Conservation (phyloP, 495 filamentous ascomycete genomes). For the Elaphomyces granulatus region DNA sequence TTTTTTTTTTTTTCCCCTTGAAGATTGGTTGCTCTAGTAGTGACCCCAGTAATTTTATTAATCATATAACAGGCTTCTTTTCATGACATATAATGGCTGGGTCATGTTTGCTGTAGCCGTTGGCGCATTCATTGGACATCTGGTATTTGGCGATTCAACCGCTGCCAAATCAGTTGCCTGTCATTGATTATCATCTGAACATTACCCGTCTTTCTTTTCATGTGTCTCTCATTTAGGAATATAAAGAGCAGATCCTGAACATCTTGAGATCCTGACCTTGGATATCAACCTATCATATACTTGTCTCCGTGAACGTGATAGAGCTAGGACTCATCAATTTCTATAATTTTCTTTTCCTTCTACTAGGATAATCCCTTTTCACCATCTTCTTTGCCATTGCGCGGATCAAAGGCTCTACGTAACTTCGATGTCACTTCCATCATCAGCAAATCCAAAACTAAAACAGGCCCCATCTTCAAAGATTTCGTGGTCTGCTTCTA, state of each 20-base stretch:
- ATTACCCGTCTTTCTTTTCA: no score
- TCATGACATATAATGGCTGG: slow-evolving; percentile 99
- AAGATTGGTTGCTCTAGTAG: not conserved
- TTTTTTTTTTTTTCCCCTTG: slow-evolving; percentile 2
- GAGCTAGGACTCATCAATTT: not conserved
- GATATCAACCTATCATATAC: no score
- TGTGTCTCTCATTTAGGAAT: no score
- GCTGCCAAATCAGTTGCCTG: slow-evolving; percentile 77
- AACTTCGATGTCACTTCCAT: slow-evolving; percentile 43
- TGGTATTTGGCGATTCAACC: slow-evolving; percentile 55
- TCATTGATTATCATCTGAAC: slow-evolving; percentile 39
- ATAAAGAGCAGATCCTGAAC: no score
- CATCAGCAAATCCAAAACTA: slow-evolving; percentile 69
- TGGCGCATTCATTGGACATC: slow-evolving; percentile 78
- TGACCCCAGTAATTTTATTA: slow-evolving; percentile 5
- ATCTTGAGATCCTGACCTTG: no score
- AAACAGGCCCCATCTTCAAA: slow-evolving; percentile 41
- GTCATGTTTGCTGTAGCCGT: slow-evolving; percentile 87
- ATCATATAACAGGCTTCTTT: slow-evolving; percentile 59
- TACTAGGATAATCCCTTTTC: not conserved
- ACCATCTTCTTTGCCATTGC: no score
- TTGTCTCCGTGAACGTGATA: not conserved
- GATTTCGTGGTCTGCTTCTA: slow-evolving; percentile 27
- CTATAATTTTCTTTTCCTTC: not conserved
- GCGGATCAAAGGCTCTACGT: slow-evolving; percentile 18